phyloP scores from a whole-genome alignment of 345 rosid genomes.

The Balakata baccata region DNA sequence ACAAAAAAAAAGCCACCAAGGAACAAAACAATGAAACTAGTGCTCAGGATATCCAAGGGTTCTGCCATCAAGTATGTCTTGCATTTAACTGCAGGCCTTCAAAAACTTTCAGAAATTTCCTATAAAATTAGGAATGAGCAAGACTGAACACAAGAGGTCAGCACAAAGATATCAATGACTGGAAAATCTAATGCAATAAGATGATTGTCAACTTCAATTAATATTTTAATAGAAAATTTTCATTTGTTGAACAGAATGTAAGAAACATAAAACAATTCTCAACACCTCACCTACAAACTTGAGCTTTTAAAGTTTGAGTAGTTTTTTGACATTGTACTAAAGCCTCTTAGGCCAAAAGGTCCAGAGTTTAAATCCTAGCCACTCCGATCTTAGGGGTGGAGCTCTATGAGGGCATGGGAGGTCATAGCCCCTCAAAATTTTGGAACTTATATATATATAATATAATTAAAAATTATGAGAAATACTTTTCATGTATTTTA shows the following conservation, averaged over 20 bases:
- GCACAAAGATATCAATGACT: neutral
- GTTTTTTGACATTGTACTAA: too few relatives aligned
- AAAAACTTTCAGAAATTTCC: neutral
- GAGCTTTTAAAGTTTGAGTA: too few relatives aligned
- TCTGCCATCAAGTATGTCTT: neutral
- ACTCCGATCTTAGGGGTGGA: too few relatives aligned
- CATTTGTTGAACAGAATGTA: neutral
- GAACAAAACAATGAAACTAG: slow-evolving; percentile 4
- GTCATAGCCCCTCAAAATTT: too few relatives aligned
- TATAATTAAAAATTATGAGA: too few relatives aligned
- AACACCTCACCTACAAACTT: too few relatives aligned
- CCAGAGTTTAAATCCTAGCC: too few relatives aligned
- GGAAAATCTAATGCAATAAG: neutral
- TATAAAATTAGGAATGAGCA: neutral
- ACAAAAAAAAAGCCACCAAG: slow-evolving; percentile 1
- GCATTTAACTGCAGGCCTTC: neutral
- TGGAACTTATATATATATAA: too few relatives aligned
- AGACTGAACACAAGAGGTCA: neutral
- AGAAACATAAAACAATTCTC: neutral
- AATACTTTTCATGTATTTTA: too few relatives aligned
- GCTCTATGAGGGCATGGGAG: too few relatives aligned
- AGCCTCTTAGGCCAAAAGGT: too few relatives aligned
- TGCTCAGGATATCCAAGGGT: neutral
- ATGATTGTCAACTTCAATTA: neutral
- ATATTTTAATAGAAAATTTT: neutral